Evolutionary conservation across 768 basidiomycete genomes (phyloP).

Genomic region (Trametes meyenii): DNA sequence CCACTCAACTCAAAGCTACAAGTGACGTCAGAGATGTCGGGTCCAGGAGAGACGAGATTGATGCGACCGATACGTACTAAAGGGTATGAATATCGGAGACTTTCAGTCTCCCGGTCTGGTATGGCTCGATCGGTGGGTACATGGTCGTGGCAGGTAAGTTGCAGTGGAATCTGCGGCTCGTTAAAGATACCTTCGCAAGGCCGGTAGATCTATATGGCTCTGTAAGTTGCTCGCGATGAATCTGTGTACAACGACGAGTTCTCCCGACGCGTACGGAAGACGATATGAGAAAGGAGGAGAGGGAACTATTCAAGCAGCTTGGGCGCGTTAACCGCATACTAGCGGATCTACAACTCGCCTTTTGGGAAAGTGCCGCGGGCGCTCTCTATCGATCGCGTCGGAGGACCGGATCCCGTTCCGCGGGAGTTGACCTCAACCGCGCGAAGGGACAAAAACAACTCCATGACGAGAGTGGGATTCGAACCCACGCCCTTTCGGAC

Average conservation of each 20-base stretch:
- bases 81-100: constrained; percentile 77
- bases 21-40: background rate
- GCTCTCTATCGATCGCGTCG: background rate
- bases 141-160: constrained; percentile 36
- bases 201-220: background rate
- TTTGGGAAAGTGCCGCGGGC: too few relatives aligned
- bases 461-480: constrained; percentile 49
- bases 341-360: background rate
- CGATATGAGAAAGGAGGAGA: too few relatives aligned
- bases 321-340: too few relatives aligned
- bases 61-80: constrained; percentile 52
- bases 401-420: too few relatives aligned
- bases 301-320: too few relatives aligned
- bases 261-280: too few relatives aligned
- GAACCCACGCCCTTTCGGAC: constrained; percentile 56
- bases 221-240: too few relatives aligned
- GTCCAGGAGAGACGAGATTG: background rate
- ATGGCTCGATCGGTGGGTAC: constrained; percentile 74
- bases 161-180: background rate
- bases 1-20: constrained; percentile 81
- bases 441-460: background rate
- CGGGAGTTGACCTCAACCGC: too few relatives aligned
- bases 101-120: constrained; percentile 63
- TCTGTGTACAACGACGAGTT: too few relatives aligned
- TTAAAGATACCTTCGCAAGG: background rate